Percentiles rank a stretch among this genome's conserved stretches.
These are phyloP conservation scores for Novakomyces olei DNA, from an alignment of 805 yeast genomes.

Conservation along the genomic window DNA sequence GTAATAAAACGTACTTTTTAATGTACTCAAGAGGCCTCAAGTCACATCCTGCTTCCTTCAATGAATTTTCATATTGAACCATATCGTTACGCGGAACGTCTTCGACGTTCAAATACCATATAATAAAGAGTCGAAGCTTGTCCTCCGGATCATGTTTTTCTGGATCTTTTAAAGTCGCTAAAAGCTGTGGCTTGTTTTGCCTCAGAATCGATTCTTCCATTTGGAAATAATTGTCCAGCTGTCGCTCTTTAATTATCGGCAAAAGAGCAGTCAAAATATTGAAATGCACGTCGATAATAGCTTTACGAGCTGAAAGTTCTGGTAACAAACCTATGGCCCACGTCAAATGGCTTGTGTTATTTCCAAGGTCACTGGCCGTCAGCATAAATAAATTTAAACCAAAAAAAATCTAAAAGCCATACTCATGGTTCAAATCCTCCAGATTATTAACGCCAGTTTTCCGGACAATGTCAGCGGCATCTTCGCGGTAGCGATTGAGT, in stretches of 20 bases:
- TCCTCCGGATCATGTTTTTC: conserved; percentile 39
- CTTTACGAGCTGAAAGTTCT: conserved; percentile 69
- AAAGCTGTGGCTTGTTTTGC: conserved; percentile 31
- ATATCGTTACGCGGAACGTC: conserved; percentile 26
- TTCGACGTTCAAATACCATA: conserved; percentile 33
- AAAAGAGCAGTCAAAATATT: conserved; percentile 69
- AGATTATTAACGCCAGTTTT: conserved; percentile 52
- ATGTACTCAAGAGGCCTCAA: conserved; percentile 1
- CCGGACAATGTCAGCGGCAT: conserved; percentile 66
- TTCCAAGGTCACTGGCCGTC: conserved; percentile 9
- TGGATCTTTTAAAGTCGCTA: conserved; percentile 27
- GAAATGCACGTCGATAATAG: conserved; percentile 89
- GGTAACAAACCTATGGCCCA: conserved; percentile 79
- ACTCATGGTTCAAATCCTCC: conserved; percentile 48
- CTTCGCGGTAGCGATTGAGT: conserved; percentile 56
- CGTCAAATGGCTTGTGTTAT: conserved; percentile 21
- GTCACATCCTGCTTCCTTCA: conserved; percentile 30
- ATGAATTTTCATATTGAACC: conserved; percentile 40
- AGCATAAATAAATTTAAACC: neutral
- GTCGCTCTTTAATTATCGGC: conserved; percentile 64
- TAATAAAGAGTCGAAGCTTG: conserved; percentile 72
- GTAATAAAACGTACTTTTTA: neutral
- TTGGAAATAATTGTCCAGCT: conserved; percentile 77
- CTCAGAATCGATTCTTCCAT: conserved; percentile 57
- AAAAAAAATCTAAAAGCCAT: too few species aligned